Evolutionary conservation across 768 basidiomycete genomes (phyloP).

Genomic region (Panaeolus papilionaceus): DNA sequence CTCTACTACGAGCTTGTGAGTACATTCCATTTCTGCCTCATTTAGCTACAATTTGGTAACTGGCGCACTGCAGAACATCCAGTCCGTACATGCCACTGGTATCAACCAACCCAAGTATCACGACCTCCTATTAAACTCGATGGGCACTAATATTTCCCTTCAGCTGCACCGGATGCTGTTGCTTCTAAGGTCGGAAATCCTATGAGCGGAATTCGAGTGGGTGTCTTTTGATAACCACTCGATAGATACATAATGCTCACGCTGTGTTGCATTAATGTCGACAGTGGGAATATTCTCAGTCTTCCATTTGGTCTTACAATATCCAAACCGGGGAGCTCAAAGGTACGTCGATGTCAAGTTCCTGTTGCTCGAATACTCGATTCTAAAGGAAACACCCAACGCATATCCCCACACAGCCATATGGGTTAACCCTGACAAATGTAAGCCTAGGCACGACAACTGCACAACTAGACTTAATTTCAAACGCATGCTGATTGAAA

Average conservation of each 20-base stretch:
- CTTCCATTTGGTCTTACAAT: conserved; percentile 8
- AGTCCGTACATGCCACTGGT: not conserved
- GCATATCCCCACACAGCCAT: not conserved
- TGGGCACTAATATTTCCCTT: not conserved
- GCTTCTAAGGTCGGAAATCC: not conserved
- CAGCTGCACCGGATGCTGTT: not conserved
- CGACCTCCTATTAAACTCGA: not conserved
- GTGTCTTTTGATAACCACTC: not conserved
- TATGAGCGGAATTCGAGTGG: not conserved
- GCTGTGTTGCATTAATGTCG: not conserved
- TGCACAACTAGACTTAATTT: not conserved
- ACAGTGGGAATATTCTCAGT: conserved; percentile 1
- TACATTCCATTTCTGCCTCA: not conserved
- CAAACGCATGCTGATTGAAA: not conserved
- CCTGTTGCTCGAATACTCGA: not conserved
- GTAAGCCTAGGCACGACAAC: not conserved
- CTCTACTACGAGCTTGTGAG: conserved; percentile 5
- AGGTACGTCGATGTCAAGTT: not conserved
- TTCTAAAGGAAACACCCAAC: not conserved
- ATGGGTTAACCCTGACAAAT: not conserved
- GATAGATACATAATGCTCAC: not conserved
- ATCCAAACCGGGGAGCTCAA: not conserved
- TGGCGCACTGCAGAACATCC: not conserved
- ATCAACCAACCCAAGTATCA: not conserved
- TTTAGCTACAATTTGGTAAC: not conserved